Evolutionary conservation across 1,284 basidiomycete species (phyloP).

Genomic region (Inonotus obliquus): DNA sequence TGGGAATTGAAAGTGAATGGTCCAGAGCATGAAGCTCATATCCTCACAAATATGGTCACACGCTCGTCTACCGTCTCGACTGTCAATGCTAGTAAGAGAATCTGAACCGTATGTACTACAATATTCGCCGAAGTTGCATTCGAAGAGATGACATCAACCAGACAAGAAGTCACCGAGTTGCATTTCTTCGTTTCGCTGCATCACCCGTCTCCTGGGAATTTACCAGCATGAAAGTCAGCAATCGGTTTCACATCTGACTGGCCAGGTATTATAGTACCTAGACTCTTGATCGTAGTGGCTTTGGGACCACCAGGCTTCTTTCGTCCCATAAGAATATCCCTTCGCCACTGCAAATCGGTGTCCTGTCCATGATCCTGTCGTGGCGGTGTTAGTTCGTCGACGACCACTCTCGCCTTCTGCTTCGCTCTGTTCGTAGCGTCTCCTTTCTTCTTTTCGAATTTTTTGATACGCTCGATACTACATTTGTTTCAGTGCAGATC

Average conservation of each 20-base stretch:
- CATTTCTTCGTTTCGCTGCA: no score
- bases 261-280: no score
- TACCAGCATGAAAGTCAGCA: no score
- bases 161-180: no score
- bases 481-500: neutral
- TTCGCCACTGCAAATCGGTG: conserved; percentile 14
- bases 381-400: neutral
- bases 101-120: neutral
- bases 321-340: conserved; percentile 23
- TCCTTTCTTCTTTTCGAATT: conserved; percentile 39
- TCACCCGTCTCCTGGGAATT: no score
- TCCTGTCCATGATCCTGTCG: neutral
- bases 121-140: no score
- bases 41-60: neutral
- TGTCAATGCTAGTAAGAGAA: neutral
- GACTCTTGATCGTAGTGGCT: no score
- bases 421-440: conserved; percentile 31
- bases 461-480: conserved; percentile 45
- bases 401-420: conserved; percentile 1
- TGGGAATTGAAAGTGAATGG: conserved; percentile 59
- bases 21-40: conserved; percentile 42
- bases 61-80: neutral
- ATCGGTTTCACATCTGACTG: no score
- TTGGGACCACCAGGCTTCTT: conserved; percentile 1
- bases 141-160: no score